phyloP scores from a whole-genome alignment of 768 basidiomycete species.

The Mycena rosella region DNA sequence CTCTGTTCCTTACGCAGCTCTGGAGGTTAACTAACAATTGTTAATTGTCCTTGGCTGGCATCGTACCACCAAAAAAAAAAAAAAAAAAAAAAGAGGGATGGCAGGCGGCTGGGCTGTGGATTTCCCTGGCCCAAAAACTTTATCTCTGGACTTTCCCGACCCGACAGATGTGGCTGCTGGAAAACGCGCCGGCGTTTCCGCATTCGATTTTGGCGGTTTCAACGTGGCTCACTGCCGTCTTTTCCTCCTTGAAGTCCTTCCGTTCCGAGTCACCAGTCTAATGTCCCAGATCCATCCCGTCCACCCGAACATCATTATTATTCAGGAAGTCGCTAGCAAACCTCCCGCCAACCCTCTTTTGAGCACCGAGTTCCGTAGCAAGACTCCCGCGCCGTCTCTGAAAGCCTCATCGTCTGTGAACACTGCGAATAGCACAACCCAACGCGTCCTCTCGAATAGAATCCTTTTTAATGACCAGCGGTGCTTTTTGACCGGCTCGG shows the following conservation, averaged over 20 bases:
- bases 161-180: too few relatives aligned
- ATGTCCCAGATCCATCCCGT: background rate
- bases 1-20: constrained; percentile 6
- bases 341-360: constrained; percentile 7
- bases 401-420: background rate
- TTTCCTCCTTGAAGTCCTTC: too few relatives aligned
- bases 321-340: background rate
- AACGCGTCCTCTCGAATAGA: background rate
- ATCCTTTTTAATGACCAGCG: constrained; percentile 11
- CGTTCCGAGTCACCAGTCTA: too few relatives aligned
- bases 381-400: background rate
- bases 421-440: background rate
- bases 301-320: background rate
- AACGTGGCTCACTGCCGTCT: too few relatives aligned
- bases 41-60: background rate
- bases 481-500: constrained; percentile 1
- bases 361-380: background rate
- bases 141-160: too few relatives aligned
- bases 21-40: constrained; percentile 15
- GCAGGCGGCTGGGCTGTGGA: constrained; percentile 58
- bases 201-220: too few relatives aligned
- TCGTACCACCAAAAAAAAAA: constrained; percentile 10
- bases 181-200: too few relatives aligned
- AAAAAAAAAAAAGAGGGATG: constrained; percentile 54
- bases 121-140: constrained; percentile 21